phyloP scores from a whole-genome alignment of 2,329 filamentous ascomycete genomes.

The Penicillium sp. region DNA sequence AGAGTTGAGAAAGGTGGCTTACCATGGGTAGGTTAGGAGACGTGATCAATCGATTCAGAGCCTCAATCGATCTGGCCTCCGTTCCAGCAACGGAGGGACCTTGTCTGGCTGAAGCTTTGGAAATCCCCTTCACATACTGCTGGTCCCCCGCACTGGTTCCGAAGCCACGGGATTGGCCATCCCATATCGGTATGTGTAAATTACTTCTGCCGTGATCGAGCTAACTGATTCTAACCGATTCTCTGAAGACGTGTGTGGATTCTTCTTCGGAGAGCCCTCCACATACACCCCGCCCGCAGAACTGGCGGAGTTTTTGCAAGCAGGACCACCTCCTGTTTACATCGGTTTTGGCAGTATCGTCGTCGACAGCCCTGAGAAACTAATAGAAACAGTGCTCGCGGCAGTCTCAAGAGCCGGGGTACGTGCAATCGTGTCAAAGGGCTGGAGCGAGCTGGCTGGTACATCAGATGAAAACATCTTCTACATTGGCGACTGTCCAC shows the following conservation, averaged over 20 bases:
- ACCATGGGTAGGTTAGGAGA: slow-evolving; percentile 38
- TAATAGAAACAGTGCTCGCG: slow-evolving; percentile 49
- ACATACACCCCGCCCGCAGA: slow-evolving; percentile 42
- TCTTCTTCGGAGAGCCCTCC: slow-evolving; percentile 44
- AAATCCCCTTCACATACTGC: slow-evolving; percentile 47
- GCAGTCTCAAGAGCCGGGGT: slow-evolving; percentile 49
- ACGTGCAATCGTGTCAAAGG: slow-evolving; percentile 55
- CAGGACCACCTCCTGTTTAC: slow-evolving; percentile 53
- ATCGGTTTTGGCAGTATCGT: slow-evolving; percentile 60
- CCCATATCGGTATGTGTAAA: slow-evolving; percentile 32
- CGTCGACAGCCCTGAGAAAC: slow-evolving; percentile 48
- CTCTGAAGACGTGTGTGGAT: slow-evolving; percentile 43
- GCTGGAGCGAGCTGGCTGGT: slow-evolving; percentile 52
- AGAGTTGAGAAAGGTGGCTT: too few relatives aligned
- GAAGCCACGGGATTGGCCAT: slow-evolving; percentile 42
- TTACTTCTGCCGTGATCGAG: not conserved
- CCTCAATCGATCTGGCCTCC: slow-evolving; percentile 42
- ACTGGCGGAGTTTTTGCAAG: slow-evolving; percentile 44
- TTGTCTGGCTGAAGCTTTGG: slow-evolving; percentile 34
- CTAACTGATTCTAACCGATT: not conserved
- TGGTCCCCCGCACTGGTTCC: slow-evolving; percentile 46
- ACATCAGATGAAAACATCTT: slow-evolving; percentile 41
- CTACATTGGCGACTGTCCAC: slow-evolving; percentile 56
- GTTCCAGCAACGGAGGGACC: slow-evolving; percentile 40
- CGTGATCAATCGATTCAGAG: slow-evolving; percentile 47